Conservation (phyloP, 306 rosid species). For the Cicer cuneatum region DNA sequence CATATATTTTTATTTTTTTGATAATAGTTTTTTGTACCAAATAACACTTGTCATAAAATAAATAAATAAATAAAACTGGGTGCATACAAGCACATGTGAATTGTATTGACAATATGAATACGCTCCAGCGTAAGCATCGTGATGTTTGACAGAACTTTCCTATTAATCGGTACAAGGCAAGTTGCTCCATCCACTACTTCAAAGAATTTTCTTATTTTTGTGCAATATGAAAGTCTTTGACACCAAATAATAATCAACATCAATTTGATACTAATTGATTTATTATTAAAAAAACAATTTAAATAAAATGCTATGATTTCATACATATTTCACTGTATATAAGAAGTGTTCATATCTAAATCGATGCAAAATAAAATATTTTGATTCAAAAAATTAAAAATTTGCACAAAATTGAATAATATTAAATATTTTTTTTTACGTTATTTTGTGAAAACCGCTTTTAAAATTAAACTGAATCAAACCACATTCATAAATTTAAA, state of each 20-base stretch:
- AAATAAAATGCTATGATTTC: background rate
- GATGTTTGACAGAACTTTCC: background rate
- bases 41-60: background rate
- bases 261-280: background rate
- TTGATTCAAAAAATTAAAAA: no score
- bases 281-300: background rate
- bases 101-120: constrained; percentile 6
- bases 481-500: no score
- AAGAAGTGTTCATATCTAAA: no score
- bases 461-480: no score
- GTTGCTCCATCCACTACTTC: constrained; percentile 20
- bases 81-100: no score
- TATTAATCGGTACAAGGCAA: constrained; percentile 10
- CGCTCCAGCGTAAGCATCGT: background rate
- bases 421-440: no score
- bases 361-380: no score
- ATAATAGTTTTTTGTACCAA: no score
- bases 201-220: background rate
- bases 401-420: no score
- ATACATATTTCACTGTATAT: background rate
- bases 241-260: background rate
- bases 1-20: no score
- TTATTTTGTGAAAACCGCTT: no score
- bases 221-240: constrained; percentile 35
- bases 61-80: background rate